phyloP scores from a whole-genome alignment of 805 yeast species.

The Cyberlindnera meyerae region DNA sequence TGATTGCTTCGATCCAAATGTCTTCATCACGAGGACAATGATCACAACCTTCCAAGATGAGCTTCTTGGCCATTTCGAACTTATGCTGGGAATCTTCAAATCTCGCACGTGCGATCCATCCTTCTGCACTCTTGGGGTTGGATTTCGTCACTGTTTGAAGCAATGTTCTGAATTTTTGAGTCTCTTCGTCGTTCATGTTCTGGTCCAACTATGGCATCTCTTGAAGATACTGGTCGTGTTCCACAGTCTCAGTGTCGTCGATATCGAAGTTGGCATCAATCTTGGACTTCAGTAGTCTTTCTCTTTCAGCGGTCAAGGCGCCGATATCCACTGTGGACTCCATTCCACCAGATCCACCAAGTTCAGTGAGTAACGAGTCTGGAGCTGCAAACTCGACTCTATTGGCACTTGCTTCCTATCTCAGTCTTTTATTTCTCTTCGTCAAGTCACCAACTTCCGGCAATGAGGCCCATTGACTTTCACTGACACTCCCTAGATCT shows the following conservation, averaged over 20 bases:
- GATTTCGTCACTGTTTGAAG: constrained; percentile 64
- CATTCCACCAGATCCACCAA: constrained; percentile 26
- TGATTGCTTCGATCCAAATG: constrained; percentile 77
- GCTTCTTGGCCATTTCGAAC: constrained; percentile 47
- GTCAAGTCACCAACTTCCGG: constrained; percentile 93
- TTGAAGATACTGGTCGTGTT: constrained; percentile 33
- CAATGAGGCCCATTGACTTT: constrained; percentile 71
- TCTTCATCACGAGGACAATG: constrained; percentile 62
- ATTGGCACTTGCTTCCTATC: constrained; percentile 56
- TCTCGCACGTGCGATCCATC: constrained; percentile 85
- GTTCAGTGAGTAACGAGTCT: constrained; percentile 51
- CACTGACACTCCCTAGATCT: constrained; percentile 50
- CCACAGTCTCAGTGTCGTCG: constrained; percentile 13
- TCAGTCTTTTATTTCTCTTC: constrained; percentile 63
- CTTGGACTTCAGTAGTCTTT: constrained; percentile 49
- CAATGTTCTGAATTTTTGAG: constrained; percentile 51
- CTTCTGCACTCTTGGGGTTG: constrained; percentile 67
- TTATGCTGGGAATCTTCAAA: constrained; percentile 65
- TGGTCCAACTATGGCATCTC: constrained; percentile 26
- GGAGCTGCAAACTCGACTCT: constrained; percentile 81
- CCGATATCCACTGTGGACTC: constrained; percentile 38
- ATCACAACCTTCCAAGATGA: constrained; percentile 73
- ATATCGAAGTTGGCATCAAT: constrained; percentile 37
- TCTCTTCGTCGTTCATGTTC: constrained; percentile 41
- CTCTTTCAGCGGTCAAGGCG: constrained; percentile 59